Evolutionary conservation across 768 basidiomycete genomes (phyloP).

Genomic region (Rubroboletus pulcherrimus): DNA sequence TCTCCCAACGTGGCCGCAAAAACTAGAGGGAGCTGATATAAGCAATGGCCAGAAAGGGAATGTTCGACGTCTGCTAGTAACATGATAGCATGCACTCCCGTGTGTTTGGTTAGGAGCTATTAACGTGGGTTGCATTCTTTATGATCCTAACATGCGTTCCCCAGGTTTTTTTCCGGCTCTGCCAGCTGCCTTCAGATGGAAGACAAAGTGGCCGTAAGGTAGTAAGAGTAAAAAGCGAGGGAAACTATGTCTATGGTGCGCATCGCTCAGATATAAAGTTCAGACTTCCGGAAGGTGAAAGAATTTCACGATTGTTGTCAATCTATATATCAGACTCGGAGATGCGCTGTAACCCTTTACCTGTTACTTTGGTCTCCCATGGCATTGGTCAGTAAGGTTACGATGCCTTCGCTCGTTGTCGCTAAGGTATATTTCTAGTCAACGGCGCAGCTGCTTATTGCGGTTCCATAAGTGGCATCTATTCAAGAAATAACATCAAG

Average conservation of each 20-base stretch:
- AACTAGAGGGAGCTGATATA: slow-evolving; percentile 12
- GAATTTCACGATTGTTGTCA: not conserved
- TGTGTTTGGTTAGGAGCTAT: not conserved
- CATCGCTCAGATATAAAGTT: not conserved
- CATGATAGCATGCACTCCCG: too few relatives aligned
- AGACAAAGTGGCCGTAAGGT: not conserved
- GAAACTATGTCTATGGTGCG: not conserved
- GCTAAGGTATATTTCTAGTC: not conserved
- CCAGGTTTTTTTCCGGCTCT: not conserved
- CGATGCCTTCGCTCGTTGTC: not conserved
- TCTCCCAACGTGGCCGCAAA: not conserved
- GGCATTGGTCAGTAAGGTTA: not conserved
- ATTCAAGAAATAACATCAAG: not conserved
- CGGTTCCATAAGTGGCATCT: not conserved
- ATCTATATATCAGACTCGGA: not conserved
- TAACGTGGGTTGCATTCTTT: not conserved
- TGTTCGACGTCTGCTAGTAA: not conserved
- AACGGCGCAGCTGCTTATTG: not conserved
- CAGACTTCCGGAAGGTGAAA: not conserved
- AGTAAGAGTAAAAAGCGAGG: not conserved
- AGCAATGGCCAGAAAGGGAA: slow-evolving; percentile 4
- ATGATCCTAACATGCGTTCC: not conserved
- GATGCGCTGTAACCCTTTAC: not conserved
- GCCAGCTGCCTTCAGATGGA: not conserved
- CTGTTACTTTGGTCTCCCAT: not conserved